A percentile compares a stretch with the other conserved stretches of the same genome.
Conservation (phyloP, 208 protist species). For the Trypanosoma rangeli region DNA sequence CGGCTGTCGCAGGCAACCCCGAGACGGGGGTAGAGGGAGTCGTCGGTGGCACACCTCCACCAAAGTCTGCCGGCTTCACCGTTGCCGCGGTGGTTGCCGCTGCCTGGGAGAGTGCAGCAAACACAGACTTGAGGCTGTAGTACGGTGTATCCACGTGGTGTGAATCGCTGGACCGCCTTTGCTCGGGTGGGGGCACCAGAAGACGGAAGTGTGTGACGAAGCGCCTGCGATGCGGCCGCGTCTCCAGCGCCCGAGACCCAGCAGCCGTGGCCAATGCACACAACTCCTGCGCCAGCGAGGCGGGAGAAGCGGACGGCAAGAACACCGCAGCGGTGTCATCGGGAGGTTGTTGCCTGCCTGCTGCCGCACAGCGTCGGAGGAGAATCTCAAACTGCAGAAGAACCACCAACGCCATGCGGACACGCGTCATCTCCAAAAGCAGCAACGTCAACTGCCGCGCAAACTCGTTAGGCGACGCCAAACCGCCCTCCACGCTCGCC, state of each 20-base stretch:
- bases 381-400: slow-evolving; percentile 29
- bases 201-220: slow-evolving; percentile 18
- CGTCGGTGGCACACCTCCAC: background rate
- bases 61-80: background rate
- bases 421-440: slow-evolving; percentile 26
- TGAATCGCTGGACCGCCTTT: background rate
- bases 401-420: slow-evolving; percentile 23
- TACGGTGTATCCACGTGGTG: background rate
- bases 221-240: slow-evolving; percentile 12
- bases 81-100: background rate
- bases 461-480: background rate
- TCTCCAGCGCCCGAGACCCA: slow-evolving; percentile 20
- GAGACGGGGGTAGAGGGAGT: background rate
- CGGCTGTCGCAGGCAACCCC: background rate
- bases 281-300: slow-evolving; percentile 15
- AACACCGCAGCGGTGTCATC: background rate
- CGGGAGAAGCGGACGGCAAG: background rate
- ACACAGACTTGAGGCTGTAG: slow-evolving; percentile 20
- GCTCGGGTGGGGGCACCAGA: background rate
- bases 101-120: slow-evolving; percentile 14
- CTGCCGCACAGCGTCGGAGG: slow-evolving; percentile 5
- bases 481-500: background rate
- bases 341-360: background rate
- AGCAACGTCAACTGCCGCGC: background rate
- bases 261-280: slow-evolving; percentile 14